These are phyloP conservation scores for Myrmaecium sp. DNA, from an alignment of 2,329 filamentous ascomycete species.

Conservation along the genomic window DNA sequence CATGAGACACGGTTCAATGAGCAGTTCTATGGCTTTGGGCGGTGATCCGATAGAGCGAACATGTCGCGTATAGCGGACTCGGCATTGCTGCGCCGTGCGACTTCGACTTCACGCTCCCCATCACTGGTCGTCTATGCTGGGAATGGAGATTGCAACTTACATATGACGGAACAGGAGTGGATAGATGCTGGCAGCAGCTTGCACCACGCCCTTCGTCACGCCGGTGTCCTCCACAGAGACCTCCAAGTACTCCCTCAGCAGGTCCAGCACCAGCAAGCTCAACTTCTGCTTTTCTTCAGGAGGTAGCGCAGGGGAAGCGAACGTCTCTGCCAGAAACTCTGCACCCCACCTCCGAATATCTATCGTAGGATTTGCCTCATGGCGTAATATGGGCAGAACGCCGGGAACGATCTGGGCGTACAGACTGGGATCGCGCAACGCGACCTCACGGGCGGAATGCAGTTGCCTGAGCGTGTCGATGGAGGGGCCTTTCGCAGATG, in stretches of 20 bases:
- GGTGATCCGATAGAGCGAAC: not conserved
- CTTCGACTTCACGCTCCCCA: too few species aligned
- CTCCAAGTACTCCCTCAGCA: slow-evolving; percentile 37
- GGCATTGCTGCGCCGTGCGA: too few species aligned
- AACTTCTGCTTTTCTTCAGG: slow-evolving; percentile 65
- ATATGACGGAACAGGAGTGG: slow-evolving; percentile 83
- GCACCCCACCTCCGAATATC: slow-evolving; percentile 90
- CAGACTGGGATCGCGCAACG: slow-evolving; percentile 69
- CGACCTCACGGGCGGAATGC: slow-evolving; percentile 76
- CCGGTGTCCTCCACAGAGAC: slow-evolving; percentile 49
- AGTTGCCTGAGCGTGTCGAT: slow-evolving; percentile 51
- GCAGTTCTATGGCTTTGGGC: slow-evolving; percentile 4
- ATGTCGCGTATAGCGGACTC: too few species aligned
- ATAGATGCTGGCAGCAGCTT: slow-evolving; percentile 83
- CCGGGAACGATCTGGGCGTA: slow-evolving; percentile 86
- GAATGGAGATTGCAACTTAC: slow-evolving; percentile 50
- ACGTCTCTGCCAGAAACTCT: slow-evolving; percentile 89
- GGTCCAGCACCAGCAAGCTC: slow-evolving; percentile 60
- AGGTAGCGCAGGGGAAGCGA: slow-evolving; percentile 74
- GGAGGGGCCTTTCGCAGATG: too few species aligned
- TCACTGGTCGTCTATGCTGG: too few species aligned
- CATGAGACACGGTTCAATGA: slow-evolving; percentile 16
- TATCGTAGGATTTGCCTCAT: slow-evolving; percentile 42
- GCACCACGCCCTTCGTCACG: slow-evolving; percentile 73
- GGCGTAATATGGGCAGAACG: slow-evolving; percentile 78